Conservation (phyloP, 2,329 filamentous ascomycete species). For the Cercospora janseana region DNA sequence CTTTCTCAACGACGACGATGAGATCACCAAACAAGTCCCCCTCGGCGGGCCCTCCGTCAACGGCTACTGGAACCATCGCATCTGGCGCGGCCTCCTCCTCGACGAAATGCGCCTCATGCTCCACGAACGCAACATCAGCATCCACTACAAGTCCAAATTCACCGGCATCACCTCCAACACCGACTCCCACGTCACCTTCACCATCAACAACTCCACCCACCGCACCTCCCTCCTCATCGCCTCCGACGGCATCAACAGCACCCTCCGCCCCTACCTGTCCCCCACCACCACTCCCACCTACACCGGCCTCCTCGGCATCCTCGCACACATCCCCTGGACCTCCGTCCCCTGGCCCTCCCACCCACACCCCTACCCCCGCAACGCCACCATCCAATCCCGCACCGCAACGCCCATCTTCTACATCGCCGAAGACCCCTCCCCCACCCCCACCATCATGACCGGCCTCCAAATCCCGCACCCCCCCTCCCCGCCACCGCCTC, state of each 20-base stretch:
- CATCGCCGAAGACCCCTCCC: conserved; percentile 39
- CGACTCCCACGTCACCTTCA: conserved; percentile 10
- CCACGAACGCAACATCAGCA: conserved; percentile 41
- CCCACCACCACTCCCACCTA: conserved; percentile 28
- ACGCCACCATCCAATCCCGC: conserved; percentile 39
- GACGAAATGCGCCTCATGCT: conserved; percentile 48
- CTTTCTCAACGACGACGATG: conserved; percentile 43
- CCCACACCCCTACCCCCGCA: conserved; percentile 31
- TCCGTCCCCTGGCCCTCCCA: conserved; percentile 28
- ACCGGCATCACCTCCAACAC: conserved; percentile 37
- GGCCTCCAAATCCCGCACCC: conserved; percentile 38
- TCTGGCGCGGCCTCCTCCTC: conserved; percentile 55
- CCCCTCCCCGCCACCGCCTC: conserved; percentile 36
- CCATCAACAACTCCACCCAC: conserved; percentile 21
- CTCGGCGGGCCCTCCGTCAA: conserved; percentile 43
- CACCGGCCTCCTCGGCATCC: conserved; percentile 27
- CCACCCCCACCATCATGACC: conserved; percentile 37
- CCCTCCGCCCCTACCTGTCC: conserved; percentile 39
- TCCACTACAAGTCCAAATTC: conserved; percentile 53
- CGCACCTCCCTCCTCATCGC: conserved; percentile 29
- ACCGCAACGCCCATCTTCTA: conserved; percentile 42
- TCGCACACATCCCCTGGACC: conserved; percentile 25
- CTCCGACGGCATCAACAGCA: conserved; percentile 32
- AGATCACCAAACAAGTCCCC: conserved; percentile 26
- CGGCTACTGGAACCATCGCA: conserved; percentile 46